Base-by-base conservation (phyloP, 1,284 basidiomycete species). In the Cutaneotrichosporon sp. region DNA sequence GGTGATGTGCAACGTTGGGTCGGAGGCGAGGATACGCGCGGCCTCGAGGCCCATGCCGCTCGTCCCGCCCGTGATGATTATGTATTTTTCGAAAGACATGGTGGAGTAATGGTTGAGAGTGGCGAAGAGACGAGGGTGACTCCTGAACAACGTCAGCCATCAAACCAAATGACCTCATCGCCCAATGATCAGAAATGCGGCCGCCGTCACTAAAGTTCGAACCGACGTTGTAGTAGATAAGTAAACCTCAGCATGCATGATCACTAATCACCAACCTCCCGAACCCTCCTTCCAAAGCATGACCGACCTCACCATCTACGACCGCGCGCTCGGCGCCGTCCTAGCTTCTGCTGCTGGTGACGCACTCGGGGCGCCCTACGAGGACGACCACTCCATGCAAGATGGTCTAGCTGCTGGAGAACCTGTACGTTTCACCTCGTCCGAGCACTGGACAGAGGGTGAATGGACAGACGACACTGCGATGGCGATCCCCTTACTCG, bases 11-110 rank as follows among this genome's bases (percentile, higher is more conserved):
- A 61, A 61, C 9, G 61, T 49, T 3, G 71, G 69, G 30, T 57
- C 38, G 13, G 58, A 26, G 2, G 67, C 65, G 3, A 73, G 53
- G 1, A 57, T 58, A 16, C 62, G 49, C 38, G 65, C 63, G 2
- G 65, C 65, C 58, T 70, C 65, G 22, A 65, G 47, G n/a, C 72
- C 72, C 53, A 73, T 66, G 16, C 72, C 72, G 36, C 60, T 61
- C 11, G 46, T 40, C 21, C 60, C 63, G 50, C 63, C 63, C 22
- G 63, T 65, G 26, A 65, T 30, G 26, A 65, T 49, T 9, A 59
- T 50, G 62, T 63, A 42, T 18, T 42, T 53, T 10, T 13, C 18
- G 31, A n/a, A 53, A 7, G 51, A 34, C 51, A 53, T 52, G 51
- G 51, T n/a, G 16, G 22, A 11, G 22, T 51, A 22, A 18, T 46